These are phyloP conservation scores for Exophiala sp. DNA, from an alignment of 2,329 filamentous ascomycete species.

Conservation along the genomic window DNA sequence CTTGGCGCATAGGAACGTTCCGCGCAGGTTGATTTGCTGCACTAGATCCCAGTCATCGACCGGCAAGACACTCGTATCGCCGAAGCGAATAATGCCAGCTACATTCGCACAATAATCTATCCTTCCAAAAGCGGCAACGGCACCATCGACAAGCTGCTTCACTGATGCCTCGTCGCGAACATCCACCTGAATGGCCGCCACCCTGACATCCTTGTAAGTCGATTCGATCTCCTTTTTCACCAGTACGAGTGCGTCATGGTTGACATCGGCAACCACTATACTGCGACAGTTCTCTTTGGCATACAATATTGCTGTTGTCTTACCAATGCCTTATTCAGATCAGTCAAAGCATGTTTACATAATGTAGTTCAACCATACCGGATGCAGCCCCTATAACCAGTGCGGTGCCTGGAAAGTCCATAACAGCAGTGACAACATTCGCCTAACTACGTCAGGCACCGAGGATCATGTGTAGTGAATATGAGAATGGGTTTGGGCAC, in stretches of 20 bases:
- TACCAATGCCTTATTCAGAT: no score
- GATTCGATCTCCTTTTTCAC: neutral
- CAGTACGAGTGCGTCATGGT: neutral
- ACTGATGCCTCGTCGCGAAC: neutral
- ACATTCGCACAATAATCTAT: conserved; percentile 2
- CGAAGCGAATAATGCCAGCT: neutral
- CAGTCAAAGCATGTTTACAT: neutral
- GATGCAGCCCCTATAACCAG: neutral
- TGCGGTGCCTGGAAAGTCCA: neutral
- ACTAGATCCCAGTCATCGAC: conserved; percentile 35
- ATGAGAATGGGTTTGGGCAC: no score
- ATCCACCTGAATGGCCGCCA: neutral
- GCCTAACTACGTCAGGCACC: no score
- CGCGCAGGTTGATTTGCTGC: conserved; percentile 38
- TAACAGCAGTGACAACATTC: no score
- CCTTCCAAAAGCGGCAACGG: neutral
- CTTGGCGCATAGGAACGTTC: conserved; percentile 38
- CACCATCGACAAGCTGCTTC: neutral
- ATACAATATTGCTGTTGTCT: neutral
- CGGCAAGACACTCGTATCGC: neutral
- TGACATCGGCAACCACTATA: neutral
- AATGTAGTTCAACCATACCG: neutral
- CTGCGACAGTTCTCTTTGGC: neutral
- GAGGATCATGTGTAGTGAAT: no score
- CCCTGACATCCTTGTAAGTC: neutral